A percentile compares a stretch with the other conserved stretches of the same genome.
These are phyloP conservation scores for Pseudogymnoascus sp. DNA, from an alignment of 2,329 filamentous ascomycete species.

Conservation along the genomic window DNA sequence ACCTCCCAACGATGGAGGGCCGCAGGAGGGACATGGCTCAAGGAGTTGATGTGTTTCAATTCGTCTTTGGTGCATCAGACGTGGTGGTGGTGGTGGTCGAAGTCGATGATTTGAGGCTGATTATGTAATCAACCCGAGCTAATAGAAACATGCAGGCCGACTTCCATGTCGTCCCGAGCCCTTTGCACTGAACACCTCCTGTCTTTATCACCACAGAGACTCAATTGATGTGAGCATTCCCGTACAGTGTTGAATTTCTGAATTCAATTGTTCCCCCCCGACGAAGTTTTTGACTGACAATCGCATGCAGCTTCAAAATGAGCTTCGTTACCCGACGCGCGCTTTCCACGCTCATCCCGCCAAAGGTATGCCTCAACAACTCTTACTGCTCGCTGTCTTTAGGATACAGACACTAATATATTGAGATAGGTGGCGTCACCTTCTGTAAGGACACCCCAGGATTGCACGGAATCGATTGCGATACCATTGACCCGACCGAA, in stretches of 20 bases:
- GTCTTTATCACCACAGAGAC: slow-evolving; percentile 22
- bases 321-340: slow-evolving; percentile 84
- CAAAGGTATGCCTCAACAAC: slow-evolving; percentile 62
- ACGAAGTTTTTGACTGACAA: slow-evolving; percentile 25
- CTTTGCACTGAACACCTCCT: slow-evolving; percentile 17
- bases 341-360: slow-evolving; percentile 97
- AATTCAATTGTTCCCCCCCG: neutral
- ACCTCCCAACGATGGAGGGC: slow-evolving; percentile 42
- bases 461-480: slow-evolving; percentile 3
- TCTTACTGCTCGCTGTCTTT: neutral
- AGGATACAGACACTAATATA: slow-evolving; percentile 14
- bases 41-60: slow-evolving; percentile 12
- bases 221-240: slow-evolving; percentile 25
- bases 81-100: slow-evolving; percentile 13
- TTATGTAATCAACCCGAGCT: slow-evolving; percentile 19
- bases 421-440: slow-evolving; percentile 29
- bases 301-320: slow-evolving; percentile 54
- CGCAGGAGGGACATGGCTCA: slow-evolving; percentile 58
- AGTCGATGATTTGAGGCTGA: slow-evolving; percentile 11
- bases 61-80: slow-evolving; percentile 11
- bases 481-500: slow-evolving; percentile 9
- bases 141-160: slow-evolving; percentile 12
- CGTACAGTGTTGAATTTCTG: neutral
- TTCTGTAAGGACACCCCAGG: slow-evolving; percentile 25
- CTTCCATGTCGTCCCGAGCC: slow-evolving; percentile 15